Percentiles rank a stretch among this genome's conserved stretches.
Conservation (phyloP, 1,139 yeast species). For the Blastobotrys proliferans region DNA sequence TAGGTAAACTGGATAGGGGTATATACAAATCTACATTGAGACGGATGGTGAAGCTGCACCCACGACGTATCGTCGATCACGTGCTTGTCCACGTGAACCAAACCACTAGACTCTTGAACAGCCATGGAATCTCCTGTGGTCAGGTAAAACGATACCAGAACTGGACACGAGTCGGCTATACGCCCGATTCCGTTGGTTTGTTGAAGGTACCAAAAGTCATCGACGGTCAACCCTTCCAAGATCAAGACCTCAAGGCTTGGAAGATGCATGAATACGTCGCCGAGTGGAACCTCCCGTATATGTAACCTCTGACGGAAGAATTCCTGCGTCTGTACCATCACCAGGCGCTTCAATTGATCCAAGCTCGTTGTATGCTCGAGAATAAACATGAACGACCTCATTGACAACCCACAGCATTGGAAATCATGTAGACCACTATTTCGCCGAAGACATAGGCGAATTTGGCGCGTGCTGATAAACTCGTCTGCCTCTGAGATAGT, state of each 20-base stretch:
- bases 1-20: too few relatives aligned
- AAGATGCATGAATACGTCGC: slow-evolving; percentile 5
- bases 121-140: slow-evolving; percentile 2
- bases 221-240: slow-evolving; percentile 1
- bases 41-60: too few relatives aligned
- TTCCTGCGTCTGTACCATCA: slow-evolving; percentile 10
- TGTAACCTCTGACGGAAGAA: slow-evolving; percentile 9
- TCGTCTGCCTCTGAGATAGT: too few relatives aligned
- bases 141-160: background rate
- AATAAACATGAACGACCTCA: slow-evolving; percentile 2
- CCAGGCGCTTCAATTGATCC: slow-evolving; percentile 4
- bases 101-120: too few relatives aligned
- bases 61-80: too few relatives aligned
- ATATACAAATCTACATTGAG: too few relatives aligned
- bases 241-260: slow-evolving; percentile 4
- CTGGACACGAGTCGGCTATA: slow-evolving; percentile 8
- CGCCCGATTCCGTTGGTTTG: background rate
- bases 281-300: slow-evolving; percentile 2
- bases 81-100: too few relatives aligned
- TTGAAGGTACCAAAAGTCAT: slow-evolving; percentile 4
- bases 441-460: background rate
- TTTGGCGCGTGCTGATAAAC: too few relatives aligned
- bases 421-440: slow-evolving; percentile 4
- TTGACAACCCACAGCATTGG: slow-evolving; percentile 8
- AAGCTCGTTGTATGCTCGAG: slow-evolving; percentile 1